Base-by-base conservation (phyloP, 2,329 filamentous ascomycete species). In the Periconia sp. region DNA sequence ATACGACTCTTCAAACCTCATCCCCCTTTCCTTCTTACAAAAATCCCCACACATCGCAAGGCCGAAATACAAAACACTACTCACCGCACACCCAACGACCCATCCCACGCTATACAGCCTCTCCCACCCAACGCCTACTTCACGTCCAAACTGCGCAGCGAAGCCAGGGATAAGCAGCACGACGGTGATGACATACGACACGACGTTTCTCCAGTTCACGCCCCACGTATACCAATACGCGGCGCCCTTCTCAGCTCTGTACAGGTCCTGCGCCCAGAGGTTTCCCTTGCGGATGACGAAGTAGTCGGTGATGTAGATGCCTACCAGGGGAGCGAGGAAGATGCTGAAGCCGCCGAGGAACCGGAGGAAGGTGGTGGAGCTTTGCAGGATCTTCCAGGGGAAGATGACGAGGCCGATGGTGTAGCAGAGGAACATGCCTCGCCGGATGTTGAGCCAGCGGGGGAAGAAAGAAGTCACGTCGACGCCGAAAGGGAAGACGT, bases 401-500 rank as follows among this genome's bases (percentile, higher is more conserved):
- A 74, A 66, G 5, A 74, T 64, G 1, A 70, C 58, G 13, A 65
- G 63, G 1, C 64, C 65, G 11, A 76, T 50, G 7, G 75, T 20
- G 40, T 64, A 63, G 51, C 73, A 75, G 15, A 77, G 52, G 13
- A 76, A 59, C 59, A 74, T 71, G 27, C 75, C 76, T 13, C 75
- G 64, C 2, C 67, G 58, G 54, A 78, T 77, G 41, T 68, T 77
- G 48, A 78, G 63, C 46, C 71, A 76, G 15, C 62, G 63, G 0
- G 76, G 75, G 14, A 76, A 65, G 1, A 77, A 61, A 8, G 70
- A 70, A 0, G 68, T 72, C 41, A 76, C 60, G 54, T 78, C 75
- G 23, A 64, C 63, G 31, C 72, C 74, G 37, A 72, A 66, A 2
- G 74, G 71, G 23, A 77, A 66, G 1, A 70, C 64, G 53, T 77